Evolutionary conservation across 495 filamentous ascomycete species (phyloP), one percentile per base, ranked within the genome.

Genomic region (Aspergillus carlsbadensis): DNA sequence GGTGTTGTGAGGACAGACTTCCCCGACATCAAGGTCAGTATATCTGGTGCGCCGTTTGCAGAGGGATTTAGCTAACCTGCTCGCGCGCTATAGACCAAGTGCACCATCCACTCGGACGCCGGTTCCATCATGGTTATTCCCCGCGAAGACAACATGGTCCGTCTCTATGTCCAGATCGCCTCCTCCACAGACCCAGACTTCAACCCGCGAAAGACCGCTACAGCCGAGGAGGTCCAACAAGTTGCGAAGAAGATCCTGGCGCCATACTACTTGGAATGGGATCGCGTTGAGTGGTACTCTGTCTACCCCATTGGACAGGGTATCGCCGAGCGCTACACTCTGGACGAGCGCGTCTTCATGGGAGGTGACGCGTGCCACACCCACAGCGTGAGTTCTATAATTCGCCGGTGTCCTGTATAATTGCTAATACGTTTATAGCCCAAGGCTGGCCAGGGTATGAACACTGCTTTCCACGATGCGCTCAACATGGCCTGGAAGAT

Each of bases 401-500:
- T 1, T 21, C 11, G 40, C 17, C 4, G 14, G 20, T 14, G 34
- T 40, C 21, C 42, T 47, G 2, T 10, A 43, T 20, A 18, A n/a
- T 17, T 17, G n/a, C 39, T 41, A 18, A 20, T 41, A 26, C 18
- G 13, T 42, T 42, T 33, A 73, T 67, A 78, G 60, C 83, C 84
- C 37, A 85, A 86, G 69, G 83, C 82, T 22, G 84, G 83, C 26
- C 84, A 87, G 68, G 76, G 73, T 49, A 75, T 83, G 80, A 75
- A 76, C 65, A 76, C 75, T 54, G 70, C 72, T 54, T 77, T 78
- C 69, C 78, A 81, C 65, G 79, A 84, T 60, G 73, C 76, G 6
- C 67, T 81, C 62, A 92, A 94, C 67, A 82, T 92, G 58, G 89
- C 89, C 24, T 92, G 89, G 89, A 92, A 94, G 75, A 73, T 94